Base-by-base conservation (phyloP, 1,284 basidiomycete species). In the Ceratobasidium sp. region DNA sequence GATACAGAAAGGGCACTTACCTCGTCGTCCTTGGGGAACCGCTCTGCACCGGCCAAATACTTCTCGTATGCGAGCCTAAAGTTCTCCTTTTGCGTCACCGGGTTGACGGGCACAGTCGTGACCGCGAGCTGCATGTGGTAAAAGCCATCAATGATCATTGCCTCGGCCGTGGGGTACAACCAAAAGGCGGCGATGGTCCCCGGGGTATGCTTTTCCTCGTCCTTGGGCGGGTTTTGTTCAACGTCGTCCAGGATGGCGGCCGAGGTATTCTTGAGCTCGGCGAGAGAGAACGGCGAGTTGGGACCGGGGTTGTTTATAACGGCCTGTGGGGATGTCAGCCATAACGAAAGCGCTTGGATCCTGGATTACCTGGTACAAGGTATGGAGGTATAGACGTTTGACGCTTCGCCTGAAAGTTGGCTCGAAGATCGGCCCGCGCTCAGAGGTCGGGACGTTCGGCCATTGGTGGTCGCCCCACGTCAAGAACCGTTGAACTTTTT, bases 391-490 rank as follows among this genome's bases (percentile, higher is more conserved):
- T 28, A 83, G 44, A 8, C 75, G 73, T 28, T 77, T 78, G 46
- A 82, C 78, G 0, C 78, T 80, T 3, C 80, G 78, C 8, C 80
- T 69, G 74, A 82, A 82, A 2, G 77, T 78, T 1, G 74, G 44
- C 28, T 78, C 77, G 72, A 83, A 82, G 14, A 82, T 76, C 3
- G 75, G 74, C 1, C 81, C 81, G 36, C 79, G 77, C 3, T 79
- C 75, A 0, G 76, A 74, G 12, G 25, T 73, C 4, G 79, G 70
- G 0, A 83, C 80, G 64, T 81, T 74, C 28, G 75, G 72, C 82
- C 82, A 84, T 6, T 74, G 63, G 18, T 77, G 74, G 21, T 77
- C 74, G 16, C 83, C 83, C 83, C 83, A 83, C 5, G 49, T 81
- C 77, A 6, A 84, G 78, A 48, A 84, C 73, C 23, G 81, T 79